phyloP scores from a whole-genome alignment of 2,329 filamentous ascomycete species.

The Fusarium hostae region DNA sequence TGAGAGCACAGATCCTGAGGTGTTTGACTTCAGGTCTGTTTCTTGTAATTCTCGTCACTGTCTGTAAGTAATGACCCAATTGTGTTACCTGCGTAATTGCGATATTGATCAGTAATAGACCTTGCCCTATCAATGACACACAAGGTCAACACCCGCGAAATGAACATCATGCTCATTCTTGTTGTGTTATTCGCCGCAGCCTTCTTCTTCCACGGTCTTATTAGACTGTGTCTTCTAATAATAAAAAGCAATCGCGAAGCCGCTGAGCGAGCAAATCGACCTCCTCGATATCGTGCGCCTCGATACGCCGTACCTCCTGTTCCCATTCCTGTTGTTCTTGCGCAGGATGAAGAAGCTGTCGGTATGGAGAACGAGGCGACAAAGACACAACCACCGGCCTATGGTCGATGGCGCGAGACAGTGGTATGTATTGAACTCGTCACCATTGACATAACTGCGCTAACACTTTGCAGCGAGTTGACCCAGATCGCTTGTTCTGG shows the following conservation, averaged over 20 bases:
- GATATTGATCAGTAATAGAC: constrained; percentile 60
- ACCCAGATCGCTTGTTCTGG: constrained; percentile 86
- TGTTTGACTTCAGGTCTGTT: constrained; percentile 75
- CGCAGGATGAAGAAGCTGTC: constrained; percentile 77
- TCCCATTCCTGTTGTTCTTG: constrained; percentile 81
- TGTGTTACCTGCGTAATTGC: background rate
- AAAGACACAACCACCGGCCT: constrained; percentile 79
- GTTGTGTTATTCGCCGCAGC: constrained; percentile 78
- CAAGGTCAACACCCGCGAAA: constrained; percentile 72
- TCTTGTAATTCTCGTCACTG: constrained; percentile 65
- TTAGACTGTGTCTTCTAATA: constrained; percentile 77
- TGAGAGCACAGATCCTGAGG: constrained; percentile 66
- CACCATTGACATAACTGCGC: background rate
- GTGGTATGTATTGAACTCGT: constrained; percentile 67
- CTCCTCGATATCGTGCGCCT: constrained; percentile 63
- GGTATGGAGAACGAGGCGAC: constrained; percentile 65
- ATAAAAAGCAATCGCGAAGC: constrained; percentile 57
- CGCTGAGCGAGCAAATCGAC: constrained; percentile 37
- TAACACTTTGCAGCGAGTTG: constrained; percentile 68
- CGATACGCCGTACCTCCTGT: constrained; percentile 76
- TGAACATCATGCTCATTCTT: constrained; percentile 83
- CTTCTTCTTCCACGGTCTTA: constrained; percentile 82
- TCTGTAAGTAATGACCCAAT: constrained; percentile 66
- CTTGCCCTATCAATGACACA: constrained; percentile 76
- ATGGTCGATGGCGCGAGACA: constrained; percentile 85